Conservation (phyloP, 225 moss, liverwort and hornwort species). For the Bryum argenteum region DNA sequence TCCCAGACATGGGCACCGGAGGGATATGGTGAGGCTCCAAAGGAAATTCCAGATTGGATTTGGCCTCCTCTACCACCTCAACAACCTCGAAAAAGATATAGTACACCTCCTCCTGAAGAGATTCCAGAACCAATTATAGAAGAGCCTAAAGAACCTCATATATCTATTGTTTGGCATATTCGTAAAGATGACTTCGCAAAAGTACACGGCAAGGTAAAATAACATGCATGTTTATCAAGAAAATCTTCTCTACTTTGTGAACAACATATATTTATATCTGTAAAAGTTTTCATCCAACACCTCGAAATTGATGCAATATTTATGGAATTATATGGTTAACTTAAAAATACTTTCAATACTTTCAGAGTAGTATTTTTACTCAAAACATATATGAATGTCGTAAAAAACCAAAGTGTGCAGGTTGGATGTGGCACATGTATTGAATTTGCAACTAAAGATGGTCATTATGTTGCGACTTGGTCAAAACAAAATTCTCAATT, state of each 20-base stretch:
- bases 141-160: background rate
- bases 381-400: background rate
- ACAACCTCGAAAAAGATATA: background rate
- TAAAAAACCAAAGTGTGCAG: background rate
- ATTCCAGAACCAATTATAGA: background rate
- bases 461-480: constrained; percentile 79
- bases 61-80: constrained; percentile 30
- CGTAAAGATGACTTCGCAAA: constrained; percentile 74
- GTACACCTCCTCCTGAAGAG: background rate
- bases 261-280: background rate
- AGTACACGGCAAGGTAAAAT: constrained; percentile 65
- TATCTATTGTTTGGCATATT: constrained; percentile 65
- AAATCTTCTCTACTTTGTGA: background rate
- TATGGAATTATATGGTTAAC: no score
- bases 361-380: no score
- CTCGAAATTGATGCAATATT: no score
- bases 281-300: no score
- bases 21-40: constrained; percentile 29
- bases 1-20: constrained; percentile 39
- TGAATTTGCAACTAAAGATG: constrained; percentile 71
- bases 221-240: background rate
- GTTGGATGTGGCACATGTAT: constrained; percentile 67
- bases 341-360: no score
- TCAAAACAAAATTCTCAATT: constrained; percentile 55
- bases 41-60: background rate